Percentiles rank a stretch among this genome's conserved stretches.
phyloP scores from a whole-genome alignment of 208 protist species.

The Crithidia thermophila region DNA sequence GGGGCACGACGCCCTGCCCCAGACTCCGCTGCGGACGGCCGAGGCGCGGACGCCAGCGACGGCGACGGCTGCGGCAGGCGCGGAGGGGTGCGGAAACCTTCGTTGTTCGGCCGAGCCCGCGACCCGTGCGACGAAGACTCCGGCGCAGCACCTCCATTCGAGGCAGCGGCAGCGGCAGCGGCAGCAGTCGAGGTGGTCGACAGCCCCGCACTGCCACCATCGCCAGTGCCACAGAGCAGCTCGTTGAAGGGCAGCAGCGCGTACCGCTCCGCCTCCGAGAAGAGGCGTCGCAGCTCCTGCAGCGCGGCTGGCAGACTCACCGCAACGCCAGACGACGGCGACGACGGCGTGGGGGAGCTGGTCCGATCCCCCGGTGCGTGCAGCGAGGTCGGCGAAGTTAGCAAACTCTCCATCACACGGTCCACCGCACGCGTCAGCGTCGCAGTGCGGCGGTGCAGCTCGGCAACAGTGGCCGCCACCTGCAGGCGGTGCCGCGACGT shows the following conservation, averaged over 20 bases:
- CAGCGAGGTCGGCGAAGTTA: neutral
- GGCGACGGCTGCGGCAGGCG: neutral
- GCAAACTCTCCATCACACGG: slow-evolving; percentile 38
- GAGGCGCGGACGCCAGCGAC: neutral
- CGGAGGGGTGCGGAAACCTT: neutral
- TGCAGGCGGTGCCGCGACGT: slow-evolving; percentile 36
- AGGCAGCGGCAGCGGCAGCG: neutral
- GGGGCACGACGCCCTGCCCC: too few species aligned
- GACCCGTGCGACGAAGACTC: neutral
- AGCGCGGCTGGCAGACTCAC: slow-evolving; percentile 39
- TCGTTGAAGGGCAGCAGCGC: slow-evolving; percentile 64
- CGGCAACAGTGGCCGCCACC: slow-evolving; percentile 40
- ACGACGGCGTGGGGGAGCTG: neutral
- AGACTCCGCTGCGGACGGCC: too few species aligned
- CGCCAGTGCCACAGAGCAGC: slow-evolving; percentile 33
- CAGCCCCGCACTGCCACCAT: neutral
- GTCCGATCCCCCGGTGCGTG: neutral
- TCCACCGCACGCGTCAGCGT: slow-evolving; percentile 40
- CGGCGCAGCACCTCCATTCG: neutral
- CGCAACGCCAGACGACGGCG: neutral
- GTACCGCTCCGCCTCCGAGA: slow-evolving; percentile 52
- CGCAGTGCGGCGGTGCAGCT: slow-evolving; percentile 60
- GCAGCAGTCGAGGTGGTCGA: neutral
- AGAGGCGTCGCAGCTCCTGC: slow-evolving; percentile 41
- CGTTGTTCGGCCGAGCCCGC: slow-evolving; percentile 5